Percentiles rank a stretch among this genome's conserved stretches.
These are phyloP conservation scores for Daldinia bambusicola DNA, from an alignment of 495 filamentous ascomycete genomes.

Conservation along the genomic window DNA sequence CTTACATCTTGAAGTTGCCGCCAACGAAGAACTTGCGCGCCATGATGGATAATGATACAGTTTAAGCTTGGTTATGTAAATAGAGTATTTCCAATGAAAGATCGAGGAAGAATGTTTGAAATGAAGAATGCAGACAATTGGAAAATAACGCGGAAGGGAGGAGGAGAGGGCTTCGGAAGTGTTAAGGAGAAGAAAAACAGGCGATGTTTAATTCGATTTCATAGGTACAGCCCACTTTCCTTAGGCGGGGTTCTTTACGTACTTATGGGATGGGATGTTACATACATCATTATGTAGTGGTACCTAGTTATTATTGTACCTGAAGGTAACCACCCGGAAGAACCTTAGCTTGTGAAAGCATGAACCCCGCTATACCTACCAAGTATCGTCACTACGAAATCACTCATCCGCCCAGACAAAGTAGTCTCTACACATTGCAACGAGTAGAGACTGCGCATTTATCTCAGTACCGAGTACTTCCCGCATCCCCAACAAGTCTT, in stretches of 20 bases:
- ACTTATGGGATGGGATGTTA: not conserved
- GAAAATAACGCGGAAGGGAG: conserved; percentile 37
- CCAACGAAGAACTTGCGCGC: conserved; percentile 98
- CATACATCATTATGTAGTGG: not conserved
- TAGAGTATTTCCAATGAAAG: conserved; percentile 1
- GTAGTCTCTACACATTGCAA: not conserved
- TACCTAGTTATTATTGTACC: conserved; percentile 1
- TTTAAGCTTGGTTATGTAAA: conserved; percentile 11
- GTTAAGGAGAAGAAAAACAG: conserved; percentile 17
- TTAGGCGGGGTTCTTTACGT: conserved; percentile 18
- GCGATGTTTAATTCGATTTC: conserved; percentile 20
- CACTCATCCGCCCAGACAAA: conserved; percentile 22
- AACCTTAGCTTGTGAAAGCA: too few relatives aligned
- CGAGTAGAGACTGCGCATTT: not conserved
- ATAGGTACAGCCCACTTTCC: conserved; percentile 21
- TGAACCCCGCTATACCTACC: conserved; percentile 31
- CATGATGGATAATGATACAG: conserved; percentile 65
- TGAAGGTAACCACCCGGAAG: not conserved
- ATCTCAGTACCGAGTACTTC: not conserved
- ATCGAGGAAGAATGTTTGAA: conserved; percentile 2
- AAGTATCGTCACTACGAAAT: conserved; percentile 24
- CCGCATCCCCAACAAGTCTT: not conserved
- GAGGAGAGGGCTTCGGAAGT: conserved; percentile 18
- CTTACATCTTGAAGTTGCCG: conserved; percentile 99
- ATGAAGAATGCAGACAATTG: conserved; percentile 14